Conservation (phyloP, 805 yeast genomes). For the Wickerhamiella sergipiensis region DNA sequence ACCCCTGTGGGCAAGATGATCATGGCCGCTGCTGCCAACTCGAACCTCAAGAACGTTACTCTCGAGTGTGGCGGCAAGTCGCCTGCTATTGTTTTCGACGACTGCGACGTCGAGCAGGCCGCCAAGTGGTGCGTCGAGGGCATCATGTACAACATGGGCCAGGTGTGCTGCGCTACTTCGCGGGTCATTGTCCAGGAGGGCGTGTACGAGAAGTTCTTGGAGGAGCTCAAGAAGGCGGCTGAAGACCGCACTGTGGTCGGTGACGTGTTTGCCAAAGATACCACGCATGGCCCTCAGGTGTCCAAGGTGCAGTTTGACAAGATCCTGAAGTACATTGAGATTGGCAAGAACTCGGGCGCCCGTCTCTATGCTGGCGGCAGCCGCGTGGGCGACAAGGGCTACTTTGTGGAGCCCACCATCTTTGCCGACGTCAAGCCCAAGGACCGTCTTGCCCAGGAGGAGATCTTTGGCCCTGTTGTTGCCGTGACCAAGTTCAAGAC, state of each 20-base stretch:
- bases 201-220: slow-evolving; percentile 60
- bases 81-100: slow-evolving; percentile 76
- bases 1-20: slow-evolving; percentile 76
- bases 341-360: slow-evolving; percentile 78
- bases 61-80: slow-evolving; percentile 95
- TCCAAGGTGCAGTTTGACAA: slow-evolving; percentile 62
- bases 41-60: slow-evolving; percentile 72
- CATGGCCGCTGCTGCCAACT: slow-evolving; percentile 53
- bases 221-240: slow-evolving; percentile 40
- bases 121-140: slow-evolving; percentile 63
- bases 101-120: slow-evolving; percentile 68
- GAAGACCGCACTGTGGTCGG: slow-evolving; percentile 49
- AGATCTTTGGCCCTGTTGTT: slow-evolving; percentile 82
- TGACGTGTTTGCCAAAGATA: slow-evolving; percentile 60
- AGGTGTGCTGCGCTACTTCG: slow-evolving; percentile 90
- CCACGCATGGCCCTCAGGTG: slow-evolving; percentile 84
- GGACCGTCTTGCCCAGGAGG: slow-evolving; percentile 61
- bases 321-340: slow-evolving; percentile 58
- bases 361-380: slow-evolving; percentile 69
- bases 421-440: slow-evolving; percentile 55
- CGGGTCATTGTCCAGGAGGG: slow-evolving; percentile 78
- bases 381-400: slow-evolving; percentile 39
- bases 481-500: slow-evolving; percentile 49
- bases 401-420: slow-evolving; percentile 60
- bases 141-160: slow-evolving; percentile 88